Evolutionary conservation across 352 stramenopile genomes (phyloP).

Genomic region (Globisporangium megalacanthum): DNA sequence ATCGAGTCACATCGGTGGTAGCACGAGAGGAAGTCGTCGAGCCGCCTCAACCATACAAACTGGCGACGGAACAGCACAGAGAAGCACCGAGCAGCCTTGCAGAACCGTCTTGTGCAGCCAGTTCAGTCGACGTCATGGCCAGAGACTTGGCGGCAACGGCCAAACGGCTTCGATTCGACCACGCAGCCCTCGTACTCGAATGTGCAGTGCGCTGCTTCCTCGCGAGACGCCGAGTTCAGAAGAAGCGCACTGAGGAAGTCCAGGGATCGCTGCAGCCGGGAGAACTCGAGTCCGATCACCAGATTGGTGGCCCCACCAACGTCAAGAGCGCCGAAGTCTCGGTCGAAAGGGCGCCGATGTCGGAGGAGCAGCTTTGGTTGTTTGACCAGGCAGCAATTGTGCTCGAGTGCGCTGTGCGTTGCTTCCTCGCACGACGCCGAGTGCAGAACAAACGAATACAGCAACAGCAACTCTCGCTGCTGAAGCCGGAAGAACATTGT

Average conservation of each 20-base stretch:
- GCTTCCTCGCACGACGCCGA: constrained; percentile 10
- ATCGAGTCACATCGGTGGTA: no score
- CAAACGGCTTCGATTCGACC: constrained; percentile 11
- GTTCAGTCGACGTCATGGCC: neutral
- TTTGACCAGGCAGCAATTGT: constrained; percentile 20
- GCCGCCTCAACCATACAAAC: neutral
- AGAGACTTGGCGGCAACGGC: neutral
- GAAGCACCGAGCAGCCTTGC: neutral
- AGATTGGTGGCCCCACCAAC: neutral
- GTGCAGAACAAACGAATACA: constrained; percentile 21
- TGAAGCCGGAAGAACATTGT: neutral
- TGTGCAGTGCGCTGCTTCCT: constrained; percentile 17
- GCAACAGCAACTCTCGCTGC: neutral
- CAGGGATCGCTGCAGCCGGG: neutral
- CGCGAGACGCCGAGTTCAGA: constrained; percentile 2
- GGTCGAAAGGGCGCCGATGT: neutral
- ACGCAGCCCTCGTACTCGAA: constrained; percentile 10
- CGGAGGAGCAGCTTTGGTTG: neutral
- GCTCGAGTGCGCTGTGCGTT: constrained; percentile 36
- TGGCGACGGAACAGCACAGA: neutral
- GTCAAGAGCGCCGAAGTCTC: neutral
- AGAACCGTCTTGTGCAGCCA: neutral
- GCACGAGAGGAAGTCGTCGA: neutral
- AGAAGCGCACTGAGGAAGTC: neutral
- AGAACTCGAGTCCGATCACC: neutral